Percentiles rank a stretch among this genome's conserved stretches.
phyloP scores from a whole-genome alignment of 257 asterid genomes.

The Petunia secreta region DNA sequence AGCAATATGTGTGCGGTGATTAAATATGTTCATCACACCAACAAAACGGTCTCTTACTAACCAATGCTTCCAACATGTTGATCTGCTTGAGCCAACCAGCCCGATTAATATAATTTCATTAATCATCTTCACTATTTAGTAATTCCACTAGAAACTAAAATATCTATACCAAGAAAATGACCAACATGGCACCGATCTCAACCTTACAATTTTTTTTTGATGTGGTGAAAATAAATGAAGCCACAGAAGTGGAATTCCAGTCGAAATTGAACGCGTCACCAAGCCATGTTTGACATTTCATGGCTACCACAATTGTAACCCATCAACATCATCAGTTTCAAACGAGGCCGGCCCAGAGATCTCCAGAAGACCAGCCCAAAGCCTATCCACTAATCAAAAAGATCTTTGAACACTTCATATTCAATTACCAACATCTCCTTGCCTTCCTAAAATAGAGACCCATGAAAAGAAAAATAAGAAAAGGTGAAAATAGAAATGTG shows the following conservation, averaged over 20 bases:
- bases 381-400: neutral
- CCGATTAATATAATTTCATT: neutral
- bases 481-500: neutral
- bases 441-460: neutral
- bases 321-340: neutral
- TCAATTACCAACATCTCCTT: slow-evolving; percentile 30
- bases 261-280: slow-evolving; percentile 21
- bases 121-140: neutral
- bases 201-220: neutral
- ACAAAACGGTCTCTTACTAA: too few relatives aligned
- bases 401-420: neutral
- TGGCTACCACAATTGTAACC: slow-evolving; percentile 18
- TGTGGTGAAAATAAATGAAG: neutral
- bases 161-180: neutral
- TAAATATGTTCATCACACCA: too few relatives aligned
- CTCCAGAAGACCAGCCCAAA: neutral
- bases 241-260: neutral
- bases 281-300: neutral
- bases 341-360: neutral
- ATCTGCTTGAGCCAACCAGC: neutral
- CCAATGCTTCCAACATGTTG: too few relatives aligned
- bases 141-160: neutral
- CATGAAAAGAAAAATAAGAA: neutral
- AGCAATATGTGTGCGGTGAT: too few relatives aligned
- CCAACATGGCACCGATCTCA: neutral